Conservation (phyloP, 768 basidiomycete species). For the Termitomyces sp. region DNA sequence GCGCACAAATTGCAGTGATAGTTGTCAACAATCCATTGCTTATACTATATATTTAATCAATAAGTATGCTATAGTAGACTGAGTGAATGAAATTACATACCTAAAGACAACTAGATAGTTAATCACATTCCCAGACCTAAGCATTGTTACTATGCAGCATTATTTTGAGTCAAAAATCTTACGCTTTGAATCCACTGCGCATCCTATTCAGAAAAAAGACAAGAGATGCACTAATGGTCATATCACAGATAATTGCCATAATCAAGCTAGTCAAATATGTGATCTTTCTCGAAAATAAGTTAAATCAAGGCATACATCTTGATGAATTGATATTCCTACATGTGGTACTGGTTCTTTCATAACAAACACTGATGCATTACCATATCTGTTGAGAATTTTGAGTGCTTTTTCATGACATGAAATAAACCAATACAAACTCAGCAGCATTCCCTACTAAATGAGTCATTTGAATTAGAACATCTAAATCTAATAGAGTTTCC, state of each 20-base stretch:
- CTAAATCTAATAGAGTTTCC: neutral
- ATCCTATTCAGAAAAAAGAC: neutral
- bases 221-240: neutral
- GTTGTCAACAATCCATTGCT: neutral
- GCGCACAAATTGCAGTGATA: neutral
- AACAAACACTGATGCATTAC: neutral
- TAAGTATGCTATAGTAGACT: neutral
- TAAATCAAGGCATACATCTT: neutral
- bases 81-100: no score
- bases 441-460: neutral
- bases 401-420: neutral
- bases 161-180: neutral
- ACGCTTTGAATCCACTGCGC: neutral
- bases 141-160: neutral
- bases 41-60: neutral
- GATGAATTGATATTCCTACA: neutral
- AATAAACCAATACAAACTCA: neutral
- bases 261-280: neutral
- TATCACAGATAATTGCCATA: neutral
- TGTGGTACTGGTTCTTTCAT: neutral
- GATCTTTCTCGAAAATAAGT: neutral
- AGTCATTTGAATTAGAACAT: neutral
- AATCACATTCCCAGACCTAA: neutral
- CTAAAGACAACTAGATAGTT: neutral
- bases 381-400: neutral